Evolutionary conservation across 2,329 filamentous ascomycete genomes (phyloP).

Genomic region (Trichoderma guizhouense): DNA sequence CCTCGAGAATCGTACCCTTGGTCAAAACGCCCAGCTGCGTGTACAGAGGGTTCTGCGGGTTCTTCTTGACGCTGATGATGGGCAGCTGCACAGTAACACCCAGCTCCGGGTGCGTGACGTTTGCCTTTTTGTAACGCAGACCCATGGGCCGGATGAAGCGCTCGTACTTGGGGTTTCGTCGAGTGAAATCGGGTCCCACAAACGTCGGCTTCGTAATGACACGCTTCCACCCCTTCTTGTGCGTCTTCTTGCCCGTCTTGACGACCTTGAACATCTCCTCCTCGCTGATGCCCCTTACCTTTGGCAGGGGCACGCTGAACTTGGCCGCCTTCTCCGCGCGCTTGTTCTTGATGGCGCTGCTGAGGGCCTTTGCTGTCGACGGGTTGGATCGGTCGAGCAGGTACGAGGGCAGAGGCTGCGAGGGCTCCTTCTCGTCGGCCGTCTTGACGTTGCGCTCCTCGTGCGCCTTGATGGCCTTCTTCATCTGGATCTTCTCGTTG

Average conservation of each 20-base stretch:
- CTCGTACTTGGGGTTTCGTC: slow-evolving; percentile 78
- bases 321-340: slow-evolving; percentile 89
- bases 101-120: slow-evolving; percentile 69
- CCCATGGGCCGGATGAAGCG: slow-evolving; percentile 51
- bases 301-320: slow-evolving; percentile 87
- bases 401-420: slow-evolving; percentile 84
- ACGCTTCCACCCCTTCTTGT: slow-evolving; percentile 77
- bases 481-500: slow-evolving; percentile 98
- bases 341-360: slow-evolving; percentile 92
- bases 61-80: slow-evolving; percentile 65
- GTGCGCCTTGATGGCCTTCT: slow-evolving; percentile 88
- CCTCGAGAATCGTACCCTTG: slow-evolving; percentile 77
- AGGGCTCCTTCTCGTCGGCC: slow-evolving; percentile 72
- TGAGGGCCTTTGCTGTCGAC: slow-evolving; percentile 64
- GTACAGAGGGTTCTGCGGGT: slow-evolving; percentile 82
- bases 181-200: slow-evolving; percentile 85
- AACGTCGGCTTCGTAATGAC: slow-evolving; percentile 65
- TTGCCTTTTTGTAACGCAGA: slow-evolving; percentile 50
- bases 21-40: slow-evolving; percentile 89
- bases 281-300: slow-evolving; percentile 86
- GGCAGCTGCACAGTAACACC: slow-evolving; percentile 85
- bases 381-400: slow-evolving; percentile 77
- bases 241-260: slow-evolving; percentile 91
- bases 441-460: slow-evolving; percentile 96
- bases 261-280: slow-evolving; percentile 98